phyloP scores from a whole-genome alignment of 2,329 filamentous ascomycete genomes.

The Gremmenia infestans region DNA sequence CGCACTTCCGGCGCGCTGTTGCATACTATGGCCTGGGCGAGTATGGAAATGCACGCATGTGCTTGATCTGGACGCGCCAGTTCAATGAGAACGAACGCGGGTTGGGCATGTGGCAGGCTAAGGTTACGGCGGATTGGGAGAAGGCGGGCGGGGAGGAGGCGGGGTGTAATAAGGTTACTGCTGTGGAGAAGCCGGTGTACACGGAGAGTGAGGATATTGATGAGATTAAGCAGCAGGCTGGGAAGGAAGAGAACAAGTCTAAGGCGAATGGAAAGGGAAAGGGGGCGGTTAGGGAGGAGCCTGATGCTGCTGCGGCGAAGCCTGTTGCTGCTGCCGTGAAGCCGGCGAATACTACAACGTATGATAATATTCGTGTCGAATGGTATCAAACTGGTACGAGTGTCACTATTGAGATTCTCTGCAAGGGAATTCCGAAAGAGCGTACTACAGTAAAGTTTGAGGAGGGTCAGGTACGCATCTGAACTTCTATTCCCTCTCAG shows the following conservation, averaged over 20 bases:
- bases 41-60: slow-evolving; percentile 69
- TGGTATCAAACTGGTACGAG: slow-evolving; percentile 62
- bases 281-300: not conserved
- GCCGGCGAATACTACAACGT: slow-evolving; percentile 20
- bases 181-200: slow-evolving; percentile 47
- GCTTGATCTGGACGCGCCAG: slow-evolving; percentile 56
- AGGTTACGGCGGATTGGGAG: slow-evolving; percentile 47
- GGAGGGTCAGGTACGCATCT: slow-evolving; percentile 17
- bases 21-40: slow-evolving; percentile 64
- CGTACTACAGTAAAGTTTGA: slow-evolving; percentile 43
- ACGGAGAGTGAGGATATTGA: slow-evolving; percentile 9
- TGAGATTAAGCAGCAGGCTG: not conserved
- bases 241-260: not conserved
- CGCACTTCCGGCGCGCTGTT: slow-evolving; percentile 75
- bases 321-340: slow-evolving; percentile 29
- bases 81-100: slow-evolving; percentile 48
- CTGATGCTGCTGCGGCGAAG: not conserved
- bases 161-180: slow-evolving; percentile 38
- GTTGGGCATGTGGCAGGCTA: slow-evolving; percentile 53
- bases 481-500: slow-evolving; percentile 6
- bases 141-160: slow-evolving; percentile 43
- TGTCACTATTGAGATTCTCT: slow-evolving; percentile 60
- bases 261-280: slow-evolving; percentile 7
- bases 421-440: slow-evolving; percentile 58
- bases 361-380: slow-evolving; percentile 60